These are phyloP conservation scores for Cordyceps pruinosa DNA, from an alignment of 2,329 filamentous ascomycete genomes.

Conservation along the genomic window DNA sequence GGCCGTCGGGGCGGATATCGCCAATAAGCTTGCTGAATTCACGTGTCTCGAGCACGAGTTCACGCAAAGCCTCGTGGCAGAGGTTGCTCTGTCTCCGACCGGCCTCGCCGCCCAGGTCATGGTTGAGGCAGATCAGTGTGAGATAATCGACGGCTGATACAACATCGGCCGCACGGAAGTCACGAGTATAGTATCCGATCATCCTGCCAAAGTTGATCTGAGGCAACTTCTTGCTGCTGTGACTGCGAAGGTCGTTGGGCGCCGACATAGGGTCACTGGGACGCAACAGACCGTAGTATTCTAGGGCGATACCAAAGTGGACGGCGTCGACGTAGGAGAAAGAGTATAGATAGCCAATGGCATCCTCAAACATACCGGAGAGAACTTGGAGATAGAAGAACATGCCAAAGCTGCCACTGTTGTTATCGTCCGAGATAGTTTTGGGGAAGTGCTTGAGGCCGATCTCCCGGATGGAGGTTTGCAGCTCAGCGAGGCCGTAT, in stretches of 20 bases:
- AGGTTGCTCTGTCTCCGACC: constrained; percentile 72
- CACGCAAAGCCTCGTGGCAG: constrained; percentile 87
- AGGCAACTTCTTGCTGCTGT: constrained; percentile 61
- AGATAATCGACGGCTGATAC: constrained; percentile 92
- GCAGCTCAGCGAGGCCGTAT: constrained; percentile 61
- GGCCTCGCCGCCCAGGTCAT: constrained; percentile 66
- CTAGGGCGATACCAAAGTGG: constrained; percentile 85
- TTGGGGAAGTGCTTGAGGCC: constrained; percentile 87
- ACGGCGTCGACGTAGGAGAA: constrained; percentile 91
- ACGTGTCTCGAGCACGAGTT: constrained; percentile 91
- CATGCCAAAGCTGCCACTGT: constrained; percentile 73
- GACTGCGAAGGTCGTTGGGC: constrained; percentile 61
- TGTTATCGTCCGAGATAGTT: constrained; percentile 65
- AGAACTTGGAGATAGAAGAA: constrained; percentile 91
- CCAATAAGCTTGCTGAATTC: constrained; percentile 93
- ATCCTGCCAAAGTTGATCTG: constrained; percentile 94
- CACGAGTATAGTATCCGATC: constrained; percentile 89
- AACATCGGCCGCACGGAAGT: constrained; percentile 87
- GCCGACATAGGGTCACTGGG: constrained; percentile 73
- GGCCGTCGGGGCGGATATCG: constrained; percentile 81
- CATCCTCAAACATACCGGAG: constrained; percentile 89
- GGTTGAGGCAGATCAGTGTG: constrained; percentile 82
- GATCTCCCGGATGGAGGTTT: constrained; percentile 77
- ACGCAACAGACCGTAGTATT: constrained; percentile 82
- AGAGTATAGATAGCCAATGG: constrained; percentile 81